phyloP scores from a whole-genome alignment of 2,329 filamentous ascomycete species.

The Cladophialophora psammophila region DNA sequence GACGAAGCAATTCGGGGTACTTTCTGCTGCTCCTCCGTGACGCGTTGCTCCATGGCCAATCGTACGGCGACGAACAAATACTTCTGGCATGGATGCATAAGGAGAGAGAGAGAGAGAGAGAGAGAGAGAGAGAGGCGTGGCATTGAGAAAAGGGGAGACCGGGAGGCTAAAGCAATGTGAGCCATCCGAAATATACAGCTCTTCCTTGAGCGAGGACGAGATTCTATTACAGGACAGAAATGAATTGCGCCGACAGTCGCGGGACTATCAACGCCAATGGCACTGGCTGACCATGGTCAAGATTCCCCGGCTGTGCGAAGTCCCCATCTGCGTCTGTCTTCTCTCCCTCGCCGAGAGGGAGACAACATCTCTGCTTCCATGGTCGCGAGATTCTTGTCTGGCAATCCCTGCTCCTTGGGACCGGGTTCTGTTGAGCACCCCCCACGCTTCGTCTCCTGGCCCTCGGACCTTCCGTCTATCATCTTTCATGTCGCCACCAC shows the following conservation, averaged over 20 bases:
- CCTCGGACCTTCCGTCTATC: background rate
- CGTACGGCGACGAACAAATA: background rate
- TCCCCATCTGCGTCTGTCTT: background rate
- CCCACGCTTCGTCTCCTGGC: slow-evolving; percentile 9
- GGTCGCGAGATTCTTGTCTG: background rate
- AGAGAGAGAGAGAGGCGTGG: background rate
- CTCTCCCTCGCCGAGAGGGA: background rate
- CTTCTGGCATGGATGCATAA: background rate
- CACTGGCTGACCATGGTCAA: background rate
- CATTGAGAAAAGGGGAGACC: background rate
- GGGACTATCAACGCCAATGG: slow-evolving; percentile 20
- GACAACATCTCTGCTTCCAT: slow-evolving; percentile 4
- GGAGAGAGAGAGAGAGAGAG: background rate
- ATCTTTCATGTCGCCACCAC: background rate
- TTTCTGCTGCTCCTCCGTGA: background rate
- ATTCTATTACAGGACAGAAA: slow-evolving; percentile 13
- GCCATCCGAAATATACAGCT: background rate
- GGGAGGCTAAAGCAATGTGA: background rate
- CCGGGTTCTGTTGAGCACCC: background rate
- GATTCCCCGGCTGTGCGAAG: background rate
- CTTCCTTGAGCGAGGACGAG: background rate
- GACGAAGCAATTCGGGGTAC: background rate
- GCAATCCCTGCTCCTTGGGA: slow-evolving; percentile 6
- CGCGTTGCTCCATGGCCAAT: slow-evolving; percentile 1
- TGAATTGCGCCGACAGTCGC: slow-evolving; percentile 4